phyloP scores from a whole-genome alignment of 1,139 yeast species.

The Arxiozyma bovina region DNA sequence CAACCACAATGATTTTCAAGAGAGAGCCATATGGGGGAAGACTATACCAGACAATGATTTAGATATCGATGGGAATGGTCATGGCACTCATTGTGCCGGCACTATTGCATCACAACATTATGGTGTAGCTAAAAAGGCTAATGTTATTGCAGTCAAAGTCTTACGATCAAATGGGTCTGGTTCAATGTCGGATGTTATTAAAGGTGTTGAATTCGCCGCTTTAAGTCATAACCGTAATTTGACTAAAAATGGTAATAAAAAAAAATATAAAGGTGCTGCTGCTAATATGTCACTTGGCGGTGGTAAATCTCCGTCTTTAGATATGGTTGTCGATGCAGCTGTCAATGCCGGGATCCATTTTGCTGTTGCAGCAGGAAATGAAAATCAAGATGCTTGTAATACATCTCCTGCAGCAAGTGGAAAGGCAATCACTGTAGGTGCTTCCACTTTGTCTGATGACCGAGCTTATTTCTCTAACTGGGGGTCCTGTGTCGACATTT shows the following conservation, averaged over 20 bases:
- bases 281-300: conserved; percentile 91
- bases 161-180: conserved; percentile 72
- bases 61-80: conserved; percentile 89
- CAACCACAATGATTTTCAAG: conserved; percentile 73
- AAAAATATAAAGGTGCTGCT: conserved; percentile 62
- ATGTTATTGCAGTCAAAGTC: conserved; percentile 70
- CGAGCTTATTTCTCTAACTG: conserved; percentile 76
- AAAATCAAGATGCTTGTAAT: conserved; percentile 74
- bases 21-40: conserved; percentile 91
- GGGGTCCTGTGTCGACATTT: conserved; percentile 78
- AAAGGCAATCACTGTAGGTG: conserved; percentile 74
- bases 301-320: conserved; percentile 72
- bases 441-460: conserved; percentile 63
- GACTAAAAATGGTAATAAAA: conserved; percentile 42
- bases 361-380: conserved; percentile 88
- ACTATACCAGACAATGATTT: conserved; percentile 79
- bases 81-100: conserved; percentile 82
- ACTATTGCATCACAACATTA: conserved; percentile 65
- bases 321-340: conserved; percentile 76
- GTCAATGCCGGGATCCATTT: conserved; percentile 71
- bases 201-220: conserved; percentile 74
- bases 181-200: conserved; percentile 69
- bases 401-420: conserved; percentile 75
- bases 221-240: conserved; percentile 47
- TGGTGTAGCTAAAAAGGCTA: conserved; percentile 73